A percentile compares a stretch with the other conserved stretches of the same genome.
phyloP scores from a whole-genome alignment of 75 land plant species.

The Pinus albicaulis region DNA sequence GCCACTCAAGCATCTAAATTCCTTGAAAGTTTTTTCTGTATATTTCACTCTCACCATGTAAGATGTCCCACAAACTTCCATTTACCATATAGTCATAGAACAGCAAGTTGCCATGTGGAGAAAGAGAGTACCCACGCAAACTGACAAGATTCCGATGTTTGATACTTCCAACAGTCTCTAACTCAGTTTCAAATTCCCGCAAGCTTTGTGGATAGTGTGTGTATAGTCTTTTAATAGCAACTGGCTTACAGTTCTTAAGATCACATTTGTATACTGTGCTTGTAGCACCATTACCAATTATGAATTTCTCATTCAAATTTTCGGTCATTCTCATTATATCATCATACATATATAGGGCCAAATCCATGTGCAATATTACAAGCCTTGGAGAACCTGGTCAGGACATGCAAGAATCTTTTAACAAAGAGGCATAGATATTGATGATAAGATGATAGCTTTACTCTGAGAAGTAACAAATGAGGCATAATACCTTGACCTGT shows the following conservation, averaged over 20 bases:
- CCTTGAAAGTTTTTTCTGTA: too few relatives aligned
- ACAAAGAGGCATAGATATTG: background rate
- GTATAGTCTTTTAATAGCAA: slow-evolving; percentile 91
- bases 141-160: slow-evolving; percentile 94
- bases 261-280: slow-evolving; percentile 97
- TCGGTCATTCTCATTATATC: slow-evolving; percentile 96
- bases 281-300: slow-evolving; percentile 94
- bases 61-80: too few relatives aligned
- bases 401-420: background rate
- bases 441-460: background rate
- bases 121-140: slow-evolving; percentile 90
- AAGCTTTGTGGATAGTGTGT: slow-evolving; percentile 76
- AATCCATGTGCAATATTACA: slow-evolving; percentile 91
- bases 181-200: slow-evolving; percentile 91
- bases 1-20: too few relatives aligned
- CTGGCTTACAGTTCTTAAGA: slow-evolving; percentile 85
- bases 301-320: slow-evolving; percentile 82
- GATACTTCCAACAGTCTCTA: slow-evolving; percentile 87
- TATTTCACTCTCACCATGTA: too few relatives aligned
- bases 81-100: too few relatives aligned
- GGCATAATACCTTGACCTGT: background rate
- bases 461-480: background rate
- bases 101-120: too few relatives aligned
- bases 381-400: slow-evolving; percentile 64
- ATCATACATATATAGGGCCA: slow-evolving; percentile 93